These are phyloP conservation scores for Chamaecyparis obtusa DNA, from an alignment of 75 land plant species.

Conservation along the genomic window DNA sequence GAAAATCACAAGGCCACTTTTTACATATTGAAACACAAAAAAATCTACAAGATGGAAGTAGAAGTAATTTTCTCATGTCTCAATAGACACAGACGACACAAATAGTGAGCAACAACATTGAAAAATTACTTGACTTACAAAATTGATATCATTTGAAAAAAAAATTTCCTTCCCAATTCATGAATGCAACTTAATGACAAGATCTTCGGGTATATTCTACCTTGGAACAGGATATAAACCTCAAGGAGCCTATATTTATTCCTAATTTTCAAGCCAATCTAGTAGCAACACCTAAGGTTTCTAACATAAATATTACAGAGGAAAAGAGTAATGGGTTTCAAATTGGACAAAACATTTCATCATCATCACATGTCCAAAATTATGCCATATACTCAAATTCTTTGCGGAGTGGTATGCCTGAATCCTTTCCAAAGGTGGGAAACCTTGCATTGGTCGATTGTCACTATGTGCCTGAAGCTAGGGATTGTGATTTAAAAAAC, in stretches of 20 bases:
- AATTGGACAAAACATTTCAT: too few relatives aligned
- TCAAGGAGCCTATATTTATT: slow-evolving; percentile 18
- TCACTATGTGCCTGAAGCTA: too few relatives aligned
- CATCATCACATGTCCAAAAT: too few relatives aligned
- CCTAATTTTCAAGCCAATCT: too few relatives aligned
- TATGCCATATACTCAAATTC: too few relatives aligned
- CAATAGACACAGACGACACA: slow-evolving; percentile 21
- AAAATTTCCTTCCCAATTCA: slow-evolving; percentile 36
- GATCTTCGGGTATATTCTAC: slow-evolving; percentile 54
- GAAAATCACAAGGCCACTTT: slow-evolving; percentile 34
- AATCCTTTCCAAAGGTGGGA: too few relatives aligned
- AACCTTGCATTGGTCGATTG: too few relatives aligned
- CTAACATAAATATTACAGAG: too few relatives aligned
- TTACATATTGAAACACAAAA: slow-evolving; percentile 36
- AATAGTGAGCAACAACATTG: slow-evolving; percentile 18
- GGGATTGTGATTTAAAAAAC: too few relatives aligned
- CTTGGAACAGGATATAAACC: slow-evolving; percentile 54
- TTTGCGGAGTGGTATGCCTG: too few relatives aligned
- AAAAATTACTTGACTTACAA: slow-evolving; percentile 16
- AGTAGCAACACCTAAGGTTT: too few relatives aligned
- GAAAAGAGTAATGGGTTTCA: too few relatives aligned
- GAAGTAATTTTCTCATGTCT: slow-evolving; percentile 30
- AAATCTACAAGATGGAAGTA: slow-evolving; percentile 32
- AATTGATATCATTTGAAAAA: slow-evolving; percentile 38
- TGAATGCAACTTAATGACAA: slow-evolving; percentile 46